Evolutionary conservation across 1,284 basidiomycete genomes (phyloP).

Genomic region (Papiliotrema terrestris): DNA sequence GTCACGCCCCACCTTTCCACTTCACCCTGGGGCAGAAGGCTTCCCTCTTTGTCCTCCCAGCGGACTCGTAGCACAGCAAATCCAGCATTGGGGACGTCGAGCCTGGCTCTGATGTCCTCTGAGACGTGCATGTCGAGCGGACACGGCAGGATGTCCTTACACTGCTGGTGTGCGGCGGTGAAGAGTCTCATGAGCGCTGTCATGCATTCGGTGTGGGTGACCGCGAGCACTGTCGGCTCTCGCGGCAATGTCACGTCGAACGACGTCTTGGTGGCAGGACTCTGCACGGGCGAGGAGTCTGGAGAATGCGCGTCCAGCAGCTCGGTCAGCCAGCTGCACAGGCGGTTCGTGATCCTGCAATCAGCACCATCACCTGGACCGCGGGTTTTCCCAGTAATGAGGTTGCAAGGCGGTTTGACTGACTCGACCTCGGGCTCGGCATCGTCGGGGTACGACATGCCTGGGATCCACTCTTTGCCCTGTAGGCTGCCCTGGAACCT

Average conservation of each 20-base stretch:
- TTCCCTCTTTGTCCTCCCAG: background rate
- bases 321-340: background rate
- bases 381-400: too few species aligned
- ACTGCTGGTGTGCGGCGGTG: background rate
- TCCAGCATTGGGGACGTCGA: background rate
- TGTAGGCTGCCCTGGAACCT: conserved; percentile 1
- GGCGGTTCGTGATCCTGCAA: background rate
- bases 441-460: background rate
- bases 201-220: background rate
- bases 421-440: background rate
- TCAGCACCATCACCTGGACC: too few species aligned
- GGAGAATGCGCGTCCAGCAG: background rate
- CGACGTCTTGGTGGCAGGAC: background rate
- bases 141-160: background rate
- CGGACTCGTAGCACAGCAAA: background rate
- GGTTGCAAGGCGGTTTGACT: background rate
- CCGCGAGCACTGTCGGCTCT: background rate
- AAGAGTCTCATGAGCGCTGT: background rate
- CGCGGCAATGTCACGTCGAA: too few species aligned
- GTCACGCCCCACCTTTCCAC: background rate
- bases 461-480: background rate
- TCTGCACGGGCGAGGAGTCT: background rate
- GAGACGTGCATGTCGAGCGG: background rate
- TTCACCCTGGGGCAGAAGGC: background rate
- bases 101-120: background rate